Conservation (phyloP, 1,284 basidiomycete species). For the Sanghuangporus baumii region DNA sequence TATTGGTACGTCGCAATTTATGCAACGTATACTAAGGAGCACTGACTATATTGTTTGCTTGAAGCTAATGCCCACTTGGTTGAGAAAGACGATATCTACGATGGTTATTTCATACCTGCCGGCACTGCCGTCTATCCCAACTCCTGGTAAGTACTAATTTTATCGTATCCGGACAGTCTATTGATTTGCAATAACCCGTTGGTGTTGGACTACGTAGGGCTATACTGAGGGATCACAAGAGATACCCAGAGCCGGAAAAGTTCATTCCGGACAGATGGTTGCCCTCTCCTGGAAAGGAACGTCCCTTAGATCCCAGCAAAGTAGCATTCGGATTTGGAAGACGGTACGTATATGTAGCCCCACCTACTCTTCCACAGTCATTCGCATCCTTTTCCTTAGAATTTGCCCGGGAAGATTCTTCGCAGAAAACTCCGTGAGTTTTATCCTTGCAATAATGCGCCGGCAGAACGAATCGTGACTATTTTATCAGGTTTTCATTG, state of each 20-base stretch:
- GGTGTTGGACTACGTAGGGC: slow-evolving; percentile 30
- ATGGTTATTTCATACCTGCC: slow-evolving; percentile 19
- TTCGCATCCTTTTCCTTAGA: not conserved
- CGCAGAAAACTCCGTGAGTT: slow-evolving; percentile 2
- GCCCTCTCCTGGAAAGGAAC: not conserved
- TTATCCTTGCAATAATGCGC: not conserved
- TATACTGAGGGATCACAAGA: slow-evolving; percentile 12
- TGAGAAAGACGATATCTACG: slow-evolving; percentile 19
- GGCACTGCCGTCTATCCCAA: slow-evolving; percentile 18
- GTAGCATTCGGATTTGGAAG: slow-evolving; percentile 10
- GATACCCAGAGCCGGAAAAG: slow-evolving; percentile 7
- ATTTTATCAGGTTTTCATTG: slow-evolving; percentile 9
- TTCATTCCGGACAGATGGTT: slow-evolving; percentile 14
- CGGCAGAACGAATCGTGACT: not conserved
- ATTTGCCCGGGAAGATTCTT: slow-evolving; percentile 9
- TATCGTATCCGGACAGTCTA: not conserved
- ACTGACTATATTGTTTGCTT: not conserved
- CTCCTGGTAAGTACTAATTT: slow-evolving; percentile 9
- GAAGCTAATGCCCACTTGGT: slow-evolving; percentile 6
- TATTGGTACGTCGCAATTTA: not conserved
- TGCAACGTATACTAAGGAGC: not conserved
- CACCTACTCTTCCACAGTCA: not conserved
- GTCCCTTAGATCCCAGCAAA: not conserved
- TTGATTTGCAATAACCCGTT: not conserved
- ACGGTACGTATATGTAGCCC: not conserved